Conservation (phyloP, 139 green algal genomes). For the Desmodesmus armatus region DNA sequence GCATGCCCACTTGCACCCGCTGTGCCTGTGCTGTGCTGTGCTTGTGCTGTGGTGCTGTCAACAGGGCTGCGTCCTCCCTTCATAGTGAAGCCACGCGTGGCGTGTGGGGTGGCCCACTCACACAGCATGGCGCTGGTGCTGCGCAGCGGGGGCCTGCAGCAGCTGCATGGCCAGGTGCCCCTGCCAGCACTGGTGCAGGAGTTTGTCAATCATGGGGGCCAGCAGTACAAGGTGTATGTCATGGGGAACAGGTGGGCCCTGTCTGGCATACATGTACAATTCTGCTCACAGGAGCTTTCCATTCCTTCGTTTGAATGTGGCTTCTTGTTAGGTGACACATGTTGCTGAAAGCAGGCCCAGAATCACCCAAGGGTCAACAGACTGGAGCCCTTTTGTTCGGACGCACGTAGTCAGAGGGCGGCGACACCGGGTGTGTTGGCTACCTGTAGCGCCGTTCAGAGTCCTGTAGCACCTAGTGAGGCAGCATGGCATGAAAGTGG, state of each 20-base stretch:
- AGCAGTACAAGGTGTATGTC: conserved; percentile 86
- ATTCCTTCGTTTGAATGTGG: too few species aligned
- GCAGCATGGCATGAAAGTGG: too few species aligned
- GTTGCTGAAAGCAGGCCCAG: too few species aligned
- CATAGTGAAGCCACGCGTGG: conserved; percentile 81
- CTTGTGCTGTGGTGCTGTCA: background rate
- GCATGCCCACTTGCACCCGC: background rate
- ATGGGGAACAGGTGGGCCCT: conserved; percentile 62
- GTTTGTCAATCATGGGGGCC: conserved; percentile 83
- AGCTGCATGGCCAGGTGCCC: conserved; percentile 35
- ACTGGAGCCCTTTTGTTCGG: too few species aligned
- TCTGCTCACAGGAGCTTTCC: too few species aligned
- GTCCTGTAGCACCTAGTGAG: too few species aligned
- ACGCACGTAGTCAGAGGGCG: too few species aligned
- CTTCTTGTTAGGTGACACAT: too few species aligned
- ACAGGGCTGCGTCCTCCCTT: conserved; percentile 62
- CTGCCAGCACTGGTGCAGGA: conserved; percentile 72
- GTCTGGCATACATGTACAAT: too few species aligned
- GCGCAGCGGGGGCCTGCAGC: conserved; percentile 38
- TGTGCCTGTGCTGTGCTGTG: background rate
- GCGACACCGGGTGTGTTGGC: too few species aligned
- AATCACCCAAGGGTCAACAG: too few species aligned
- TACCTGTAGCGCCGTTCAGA: too few species aligned
- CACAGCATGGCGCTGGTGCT: conserved; percentile 83
- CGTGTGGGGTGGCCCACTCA: conserved; percentile 75